phyloP scores from a whole-genome alignment of 345 rosid species.

The Geranium brycei region DNA sequence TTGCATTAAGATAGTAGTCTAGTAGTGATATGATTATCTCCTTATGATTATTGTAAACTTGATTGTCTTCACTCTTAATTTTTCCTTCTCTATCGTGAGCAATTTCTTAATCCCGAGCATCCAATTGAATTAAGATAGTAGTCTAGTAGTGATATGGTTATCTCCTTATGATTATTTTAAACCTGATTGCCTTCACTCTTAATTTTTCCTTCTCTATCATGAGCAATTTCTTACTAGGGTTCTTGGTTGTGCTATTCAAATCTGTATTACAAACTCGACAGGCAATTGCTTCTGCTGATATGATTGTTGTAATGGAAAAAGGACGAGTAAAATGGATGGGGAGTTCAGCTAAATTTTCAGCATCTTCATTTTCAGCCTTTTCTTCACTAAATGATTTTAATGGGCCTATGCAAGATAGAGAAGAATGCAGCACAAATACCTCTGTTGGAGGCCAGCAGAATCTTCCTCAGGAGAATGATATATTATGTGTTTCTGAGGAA shows the following conservation, averaged over 20 bases:
- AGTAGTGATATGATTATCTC: no score
- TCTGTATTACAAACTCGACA: conserved; percentile 13
- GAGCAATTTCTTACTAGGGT: background rate
- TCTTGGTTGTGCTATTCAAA: background rate
- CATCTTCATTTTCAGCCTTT: conserved; percentile 31
- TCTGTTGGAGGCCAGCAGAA: conserved; percentile 18
- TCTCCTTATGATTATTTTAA: background rate
- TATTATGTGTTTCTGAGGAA: conserved; percentile 21
- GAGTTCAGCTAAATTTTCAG: conserved; percentile 41
- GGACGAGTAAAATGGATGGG: conserved; percentile 71
- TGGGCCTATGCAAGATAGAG: conserved; percentile 14
- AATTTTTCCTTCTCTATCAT: background rate
- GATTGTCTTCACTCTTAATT: no score
- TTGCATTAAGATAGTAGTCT: no score
- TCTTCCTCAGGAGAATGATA: conserved; percentile 17
- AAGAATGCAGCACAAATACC: conserved; percentile 12
- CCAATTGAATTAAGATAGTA: background rate
- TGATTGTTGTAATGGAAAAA: conserved; percentile 67
- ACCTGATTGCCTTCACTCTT: no score
- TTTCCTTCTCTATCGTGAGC: no score
- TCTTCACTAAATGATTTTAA: conserved; percentile 39
- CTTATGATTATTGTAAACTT: no score
- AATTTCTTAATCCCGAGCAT: no score
- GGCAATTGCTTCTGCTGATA: conserved; percentile 75
- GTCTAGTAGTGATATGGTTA: background rate